Percentiles rank a stretch among this genome's conserved stretches.
These are phyloP conservation scores for Candolleomyces eurysporus DNA, from an alignment of 768 basidiomycete genomes.

Conservation along the genomic window DNA sequence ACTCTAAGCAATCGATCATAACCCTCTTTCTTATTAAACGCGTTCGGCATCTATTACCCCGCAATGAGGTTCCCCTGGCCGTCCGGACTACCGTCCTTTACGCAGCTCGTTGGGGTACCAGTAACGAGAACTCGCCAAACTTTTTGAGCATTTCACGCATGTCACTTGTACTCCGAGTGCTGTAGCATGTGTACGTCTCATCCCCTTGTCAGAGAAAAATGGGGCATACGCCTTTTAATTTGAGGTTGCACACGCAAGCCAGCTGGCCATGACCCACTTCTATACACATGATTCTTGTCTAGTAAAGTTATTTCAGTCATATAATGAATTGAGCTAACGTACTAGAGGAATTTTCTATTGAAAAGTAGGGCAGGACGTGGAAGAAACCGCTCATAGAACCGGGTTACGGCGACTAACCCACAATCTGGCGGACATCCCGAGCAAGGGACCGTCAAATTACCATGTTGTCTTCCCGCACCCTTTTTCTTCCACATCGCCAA, in stretches of 20 bases:
- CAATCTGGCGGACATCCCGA: not conserved
- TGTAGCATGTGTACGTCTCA: not conserved
- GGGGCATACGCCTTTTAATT: too few relatives aligned
- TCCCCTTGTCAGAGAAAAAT: not conserved
- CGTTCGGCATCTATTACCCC: not conserved
- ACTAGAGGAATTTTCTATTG: too few relatives aligned
- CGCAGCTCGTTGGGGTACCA: not conserved
- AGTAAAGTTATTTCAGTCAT: too few relatives aligned
- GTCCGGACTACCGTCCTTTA: not conserved
- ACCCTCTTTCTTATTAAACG: conserved; percentile 3
- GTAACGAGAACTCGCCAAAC: not conserved
- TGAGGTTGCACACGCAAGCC: too few relatives aligned
- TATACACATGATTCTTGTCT: too few relatives aligned
- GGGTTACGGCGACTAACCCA: not conserved
- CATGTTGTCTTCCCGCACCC: not conserved
- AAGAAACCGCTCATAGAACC: not conserved
- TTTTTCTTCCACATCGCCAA: not conserved
- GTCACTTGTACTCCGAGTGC: not conserved
- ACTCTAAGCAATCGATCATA: not conserved
- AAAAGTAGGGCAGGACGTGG: too few relatives aligned
- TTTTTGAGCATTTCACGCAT: not conserved
- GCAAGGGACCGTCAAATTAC: not conserved
- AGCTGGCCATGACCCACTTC: too few relatives aligned
- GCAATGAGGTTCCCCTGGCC: not conserved
- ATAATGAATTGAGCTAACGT: too few relatives aligned